Evolutionary conservation across 129 eudicot genomes (phyloP), one percentile per base, ranked within the genome.

Genomic region (Heracleum sosnowskyi): DNA sequence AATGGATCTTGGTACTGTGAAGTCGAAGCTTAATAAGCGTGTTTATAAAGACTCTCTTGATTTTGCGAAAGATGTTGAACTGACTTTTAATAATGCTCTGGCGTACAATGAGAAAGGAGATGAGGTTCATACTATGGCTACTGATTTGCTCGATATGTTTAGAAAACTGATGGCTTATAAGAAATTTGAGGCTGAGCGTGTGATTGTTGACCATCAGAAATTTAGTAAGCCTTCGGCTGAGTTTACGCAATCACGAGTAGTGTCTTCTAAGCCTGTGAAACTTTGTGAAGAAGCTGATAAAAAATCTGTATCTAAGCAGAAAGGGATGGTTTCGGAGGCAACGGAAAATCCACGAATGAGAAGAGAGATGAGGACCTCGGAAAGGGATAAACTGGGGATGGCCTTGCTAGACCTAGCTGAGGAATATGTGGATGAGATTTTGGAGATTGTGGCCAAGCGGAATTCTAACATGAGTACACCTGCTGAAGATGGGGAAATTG

Each of bases 1-100:
- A 0, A 90, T 90, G 91, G 91, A 90, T 75, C 83, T 90, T 7
- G 96, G 96, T 0, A 87, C 96, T 0, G 81, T 90, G 16, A 87
- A 87, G 53, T 20, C 33, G 9, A 87, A 78, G 76, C 81, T 90
- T 22, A 49, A 39, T 11, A 82, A 69, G 40, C 66, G 80, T 17
- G 86, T n/a, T 70, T 90, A 90, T 36, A 36, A 45, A 11, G 47
- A 80, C 0, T 86, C 88, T 0, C 15, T 78, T 1, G 90, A 84
- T 7, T 90, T 90, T 81, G 96, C 96, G 0, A 64, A 80, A 11
- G 96, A 90, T 62, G 90, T 90, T 41, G 66, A 90, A 66, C 73
- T 87, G 75, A 87, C 91, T 1, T 90, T 90, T 71, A 41, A 86
- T 31, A 90, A 90, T 75, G 96, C 92, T 2, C 73, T 90, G 88